Percentiles rank a stretch among this genome's conserved stretches.
Evolutionary conservation across 1,284 basidiomycete genomes (phyloP).

Genomic region (Cryptococcus wingfieldii): DNA sequence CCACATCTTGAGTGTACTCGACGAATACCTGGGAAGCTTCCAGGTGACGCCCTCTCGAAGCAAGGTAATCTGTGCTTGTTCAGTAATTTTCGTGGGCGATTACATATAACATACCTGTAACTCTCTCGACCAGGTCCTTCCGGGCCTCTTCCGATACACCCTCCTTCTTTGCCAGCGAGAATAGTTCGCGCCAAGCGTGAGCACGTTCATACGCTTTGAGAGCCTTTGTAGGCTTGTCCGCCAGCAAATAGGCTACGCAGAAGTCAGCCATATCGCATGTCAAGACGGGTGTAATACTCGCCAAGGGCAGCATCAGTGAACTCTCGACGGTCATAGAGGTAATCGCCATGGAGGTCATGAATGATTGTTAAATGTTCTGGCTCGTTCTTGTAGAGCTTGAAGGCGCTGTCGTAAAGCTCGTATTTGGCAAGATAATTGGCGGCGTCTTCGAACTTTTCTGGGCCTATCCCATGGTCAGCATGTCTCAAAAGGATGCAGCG

Average conservation of each 20-base stretch:
- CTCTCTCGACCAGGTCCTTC: slow-evolving; percentile 62
- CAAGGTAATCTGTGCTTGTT: slow-evolving; percentile 63
- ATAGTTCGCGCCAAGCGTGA: slow-evolving; percentile 82
- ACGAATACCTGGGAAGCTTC: slow-evolving; percentile 82
- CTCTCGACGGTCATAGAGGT: slow-evolving; percentile 78
- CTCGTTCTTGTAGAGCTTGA: slow-evolving; percentile 67
- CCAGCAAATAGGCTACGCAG: slow-evolving; percentile 65
- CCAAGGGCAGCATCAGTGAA: slow-evolving; percentile 77
- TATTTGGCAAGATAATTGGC: slow-evolving; percentile 74
- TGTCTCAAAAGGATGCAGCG: not conserved
- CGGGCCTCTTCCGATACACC: slow-evolving; percentile 56
- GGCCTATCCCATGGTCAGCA: slow-evolving; percentile 10
- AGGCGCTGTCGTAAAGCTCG: slow-evolving; percentile 68
- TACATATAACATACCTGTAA: slow-evolving; percentile 59
- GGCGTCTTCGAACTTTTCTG: slow-evolving; percentile 65
- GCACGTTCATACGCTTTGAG: slow-evolving; percentile 81
- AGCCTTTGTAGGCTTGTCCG: slow-evolving; percentile 62
- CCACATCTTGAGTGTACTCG: slow-evolving; percentile 76
- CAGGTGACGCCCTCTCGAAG: slow-evolving; percentile 67
- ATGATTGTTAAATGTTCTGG: slow-evolving; percentile 60
- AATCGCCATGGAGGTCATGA: slow-evolving; percentile 79
- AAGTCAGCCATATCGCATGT: too few species aligned
- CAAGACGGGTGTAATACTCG: slow-evolving; percentile 41
- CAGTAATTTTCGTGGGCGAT: not conserved
- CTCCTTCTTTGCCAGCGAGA: slow-evolving; percentile 63